These are phyloP conservation scores for Magnolia officinalis DNA, from an alignment of 164 flowering plant species.

Conservation along the genomic window DNA sequence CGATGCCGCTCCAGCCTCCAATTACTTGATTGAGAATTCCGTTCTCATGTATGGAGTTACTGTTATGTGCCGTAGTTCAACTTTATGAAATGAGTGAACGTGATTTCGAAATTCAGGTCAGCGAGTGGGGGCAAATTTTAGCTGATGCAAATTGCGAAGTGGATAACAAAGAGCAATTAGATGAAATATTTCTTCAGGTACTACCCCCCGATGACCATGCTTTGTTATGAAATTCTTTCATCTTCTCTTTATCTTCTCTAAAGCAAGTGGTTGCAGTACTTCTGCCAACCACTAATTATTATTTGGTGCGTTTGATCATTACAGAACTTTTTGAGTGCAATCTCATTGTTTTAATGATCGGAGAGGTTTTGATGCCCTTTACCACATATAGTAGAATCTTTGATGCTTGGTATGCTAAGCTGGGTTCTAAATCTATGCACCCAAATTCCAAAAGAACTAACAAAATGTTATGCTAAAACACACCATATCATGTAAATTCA, in stretches of 20 bases:
- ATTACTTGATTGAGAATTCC: too few species aligned
- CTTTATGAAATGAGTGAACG: too few species aligned
- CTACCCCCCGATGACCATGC: not conserved
- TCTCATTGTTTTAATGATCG: too few species aligned
- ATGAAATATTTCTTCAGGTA: constrained; percentile 71
- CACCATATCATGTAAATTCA: too few species aligned
- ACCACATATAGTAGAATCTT: too few species aligned
- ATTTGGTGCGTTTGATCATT: not conserved
- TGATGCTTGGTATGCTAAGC: too few species aligned
- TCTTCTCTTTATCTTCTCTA: too few species aligned
- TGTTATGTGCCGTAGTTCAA: too few species aligned
- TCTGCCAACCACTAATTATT: not conserved
- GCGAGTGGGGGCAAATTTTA: constrained; percentile 59
- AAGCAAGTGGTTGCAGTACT: not conserved
- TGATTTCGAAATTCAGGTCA: constrained; percentile 37
- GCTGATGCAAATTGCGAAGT: constrained; percentile 26
- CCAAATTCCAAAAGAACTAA: not conserved
- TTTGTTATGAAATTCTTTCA: not conserved
- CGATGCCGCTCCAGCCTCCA: too few species aligned
- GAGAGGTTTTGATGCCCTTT: too few species aligned
- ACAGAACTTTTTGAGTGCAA: not conserved
- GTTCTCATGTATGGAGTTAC: too few species aligned
- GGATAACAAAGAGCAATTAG: constrained; percentile 32
- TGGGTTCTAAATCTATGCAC: too few species aligned
- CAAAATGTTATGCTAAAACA: not conserved